phyloP scores from a whole-genome alignment of 2,329 filamentous ascomycete genomes.

The Phaeosphaeriaceae sp. region DNA sequence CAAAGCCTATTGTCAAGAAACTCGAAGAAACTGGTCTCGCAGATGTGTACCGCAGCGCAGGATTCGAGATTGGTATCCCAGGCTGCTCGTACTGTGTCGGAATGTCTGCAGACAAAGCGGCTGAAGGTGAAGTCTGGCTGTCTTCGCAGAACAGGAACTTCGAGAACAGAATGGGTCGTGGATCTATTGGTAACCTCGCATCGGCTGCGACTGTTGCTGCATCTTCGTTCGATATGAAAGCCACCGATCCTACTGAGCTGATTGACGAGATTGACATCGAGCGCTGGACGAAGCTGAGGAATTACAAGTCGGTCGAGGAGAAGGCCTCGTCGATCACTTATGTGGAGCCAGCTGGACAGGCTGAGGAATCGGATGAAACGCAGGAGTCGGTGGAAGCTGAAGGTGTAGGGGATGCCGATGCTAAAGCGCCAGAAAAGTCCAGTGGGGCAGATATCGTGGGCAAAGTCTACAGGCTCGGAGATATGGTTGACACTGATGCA shows the following conservation, averaged over 20 bases:
- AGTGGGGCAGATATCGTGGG: conserved; percentile 29
- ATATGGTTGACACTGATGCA: conserved; percentile 57
- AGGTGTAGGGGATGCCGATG: not conserved
- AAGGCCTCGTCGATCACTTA: not conserved
- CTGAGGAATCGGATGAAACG: not conserved
- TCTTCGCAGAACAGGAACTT: conserved; percentile 59
- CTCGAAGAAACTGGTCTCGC: conserved; percentile 47
- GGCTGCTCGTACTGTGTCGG: conserved; percentile 56
- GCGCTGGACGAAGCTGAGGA: not conserved
- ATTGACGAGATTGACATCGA: conserved; percentile 36
- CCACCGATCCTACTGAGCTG: conserved; percentile 49
- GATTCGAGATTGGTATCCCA: conserved; percentile 53
- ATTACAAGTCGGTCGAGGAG: conserved; percentile 18
- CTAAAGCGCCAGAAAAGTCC: not conserved
- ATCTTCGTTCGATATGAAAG: conserved; percentile 57
- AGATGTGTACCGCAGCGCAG: conserved; percentile 51
- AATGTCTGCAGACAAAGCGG: not conserved
- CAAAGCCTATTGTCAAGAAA: conserved; percentile 48
- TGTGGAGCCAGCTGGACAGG: not conserved
- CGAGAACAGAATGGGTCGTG: conserved; percentile 56
- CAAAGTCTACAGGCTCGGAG: conserved; percentile 52
- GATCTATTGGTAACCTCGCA: conserved; percentile 54
- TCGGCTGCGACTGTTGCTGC: conserved; percentile 54
- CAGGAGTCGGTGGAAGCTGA: not conserved
- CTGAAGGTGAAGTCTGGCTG: conserved; percentile 55